Percentiles rank a stretch among this genome's conserved stretches.
phyloP scores from a whole-genome alignment of 306 rosid species.

The Lupinus albus region DNA sequence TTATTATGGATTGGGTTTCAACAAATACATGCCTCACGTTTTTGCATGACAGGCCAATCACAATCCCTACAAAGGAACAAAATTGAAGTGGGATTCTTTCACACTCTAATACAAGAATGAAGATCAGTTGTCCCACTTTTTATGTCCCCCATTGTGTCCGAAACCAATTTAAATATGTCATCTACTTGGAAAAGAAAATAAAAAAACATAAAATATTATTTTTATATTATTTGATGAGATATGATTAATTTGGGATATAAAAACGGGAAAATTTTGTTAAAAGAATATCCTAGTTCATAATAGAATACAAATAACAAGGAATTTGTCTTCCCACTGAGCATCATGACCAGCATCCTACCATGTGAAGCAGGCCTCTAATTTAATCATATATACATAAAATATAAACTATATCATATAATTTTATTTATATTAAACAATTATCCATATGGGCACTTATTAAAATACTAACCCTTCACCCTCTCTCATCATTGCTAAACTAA shows the following conservation, averaged over 20 bases:
- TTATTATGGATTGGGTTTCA: conserved; percentile 46
- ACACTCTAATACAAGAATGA: conserved; percentile 20
- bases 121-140: too few relatives aligned
- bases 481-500: conserved; percentile 56
- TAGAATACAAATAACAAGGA: conserved; percentile 44
- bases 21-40: conserved; percentile 72
- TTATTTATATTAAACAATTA: conserved; percentile 8
- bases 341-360: conserved; percentile 57
- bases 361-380: conserved; percentile 61
- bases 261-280: too few relatives aligned
- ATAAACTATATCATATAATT: conserved; percentile 7
- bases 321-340: conserved; percentile 56
- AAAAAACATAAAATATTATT: too few relatives aligned
- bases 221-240: too few relatives aligned
- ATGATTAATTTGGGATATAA: too few relatives aligned
- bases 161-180: too few relatives aligned
- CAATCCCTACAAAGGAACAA: conserved; percentile 56
- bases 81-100: conserved; percentile 78
- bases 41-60: conserved; percentile 54
- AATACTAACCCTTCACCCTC: conserved; percentile 55
- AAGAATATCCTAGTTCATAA: too few relatives aligned
- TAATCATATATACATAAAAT: conserved; percentile 6
- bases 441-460: conserved; percentile 40
- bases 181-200: too few relatives aligned
- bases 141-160: too few relatives aligned